Percentiles rank a stretch among this genome's conserved stretches.
Evolutionary conservation across 2,329 filamentous ascomycete genomes (phyloP).

Genomic region (Cercospora berteroae): DNA sequence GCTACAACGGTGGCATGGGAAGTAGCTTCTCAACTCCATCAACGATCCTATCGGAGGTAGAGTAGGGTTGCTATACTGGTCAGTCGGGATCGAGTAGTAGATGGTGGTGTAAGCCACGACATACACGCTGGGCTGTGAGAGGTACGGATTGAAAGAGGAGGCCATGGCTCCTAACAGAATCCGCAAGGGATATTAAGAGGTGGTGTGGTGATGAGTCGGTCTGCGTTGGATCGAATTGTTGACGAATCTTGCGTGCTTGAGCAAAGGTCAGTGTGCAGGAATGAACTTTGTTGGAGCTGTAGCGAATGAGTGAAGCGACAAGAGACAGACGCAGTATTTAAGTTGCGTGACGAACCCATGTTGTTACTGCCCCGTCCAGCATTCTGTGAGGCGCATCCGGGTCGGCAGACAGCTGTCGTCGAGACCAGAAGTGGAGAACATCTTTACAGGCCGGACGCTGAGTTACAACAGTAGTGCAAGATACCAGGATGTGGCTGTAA

Average conservation of each 20-base stretch:
- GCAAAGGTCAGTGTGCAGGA: constrained; percentile 15
- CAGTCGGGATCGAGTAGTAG: background rate
- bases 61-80: constrained; percentile 3
- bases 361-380: constrained; percentile 10
- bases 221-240: background rate
- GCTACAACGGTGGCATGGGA: background rate
- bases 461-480: constrained; percentile 24
- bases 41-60: constrained; percentile 5
- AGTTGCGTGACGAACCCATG: constrained; percentile 20
- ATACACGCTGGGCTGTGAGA: background rate
- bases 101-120: background rate
- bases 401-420: constrained; percentile 21
- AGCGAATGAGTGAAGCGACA: constrained; percentile 15
- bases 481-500: constrained; percentile 24
- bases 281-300: constrained; percentile 16
- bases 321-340: constrained; percentile 21
- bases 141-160: background rate
- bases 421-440: constrained; percentile 22
- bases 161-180: background rate
- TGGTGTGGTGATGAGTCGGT: background rate
- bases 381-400: constrained; percentile 13
- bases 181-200: background rate
- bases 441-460: constrained; percentile 24
- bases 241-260: background rate
- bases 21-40: background rate